These are phyloP conservation scores for Sugiyamaella sp. DNA, from an alignment of 1,139 yeast genomes.

Conservation along the genomic window DNA sequence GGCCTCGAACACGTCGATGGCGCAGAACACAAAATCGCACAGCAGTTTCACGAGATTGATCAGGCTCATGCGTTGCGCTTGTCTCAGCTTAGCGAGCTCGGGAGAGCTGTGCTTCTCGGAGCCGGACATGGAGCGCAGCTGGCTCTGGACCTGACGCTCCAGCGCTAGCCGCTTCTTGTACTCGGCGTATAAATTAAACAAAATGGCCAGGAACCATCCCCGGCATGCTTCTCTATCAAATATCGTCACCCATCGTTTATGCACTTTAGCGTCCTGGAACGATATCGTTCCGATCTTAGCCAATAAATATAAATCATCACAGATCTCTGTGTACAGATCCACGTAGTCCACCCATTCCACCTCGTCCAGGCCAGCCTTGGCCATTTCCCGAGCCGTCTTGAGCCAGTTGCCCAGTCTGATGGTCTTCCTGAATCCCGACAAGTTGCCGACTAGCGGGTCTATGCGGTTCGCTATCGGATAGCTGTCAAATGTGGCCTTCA, in stretches of 20 bases:
- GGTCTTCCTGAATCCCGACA: slow-evolving; percentile 40
- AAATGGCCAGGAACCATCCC: slow-evolving; percentile 38
- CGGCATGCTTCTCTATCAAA: slow-evolving; percentile 37
- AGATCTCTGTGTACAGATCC: slow-evolving; percentile 38
- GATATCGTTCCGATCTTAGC: slow-evolving; percentile 36
- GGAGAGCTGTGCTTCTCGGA: neutral
- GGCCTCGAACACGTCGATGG: slow-evolving; percentile 35
- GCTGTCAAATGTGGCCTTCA: slow-evolving; percentile 14
- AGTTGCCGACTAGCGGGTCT: slow-evolving; percentile 33
- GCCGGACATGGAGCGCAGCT: neutral
- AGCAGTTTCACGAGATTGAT: slow-evolving; percentile 33
- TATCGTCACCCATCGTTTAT: slow-evolving; percentile 24
- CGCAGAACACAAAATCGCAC: slow-evolving; percentile 37
- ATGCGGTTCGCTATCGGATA: slow-evolving; percentile 24
- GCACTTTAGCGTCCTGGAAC: slow-evolving; percentile 15
- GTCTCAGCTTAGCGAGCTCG: neutral
- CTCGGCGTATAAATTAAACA: slow-evolving; percentile 30
- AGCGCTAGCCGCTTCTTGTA: slow-evolving; percentile 19
- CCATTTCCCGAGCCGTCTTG: slow-evolving; percentile 28
- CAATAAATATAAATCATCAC: slow-evolving; percentile 39
- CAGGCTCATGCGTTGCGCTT: slow-evolving; percentile 20
- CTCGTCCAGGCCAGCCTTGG: slow-evolving; percentile 13
- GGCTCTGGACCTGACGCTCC: neutral
- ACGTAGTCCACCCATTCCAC: slow-evolving; percentile 26
- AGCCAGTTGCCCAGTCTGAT: slow-evolving; percentile 42